phyloP scores from a whole-genome alignment of 1,284 basidiomycete species.

The Ustilago trichophora region DNA sequence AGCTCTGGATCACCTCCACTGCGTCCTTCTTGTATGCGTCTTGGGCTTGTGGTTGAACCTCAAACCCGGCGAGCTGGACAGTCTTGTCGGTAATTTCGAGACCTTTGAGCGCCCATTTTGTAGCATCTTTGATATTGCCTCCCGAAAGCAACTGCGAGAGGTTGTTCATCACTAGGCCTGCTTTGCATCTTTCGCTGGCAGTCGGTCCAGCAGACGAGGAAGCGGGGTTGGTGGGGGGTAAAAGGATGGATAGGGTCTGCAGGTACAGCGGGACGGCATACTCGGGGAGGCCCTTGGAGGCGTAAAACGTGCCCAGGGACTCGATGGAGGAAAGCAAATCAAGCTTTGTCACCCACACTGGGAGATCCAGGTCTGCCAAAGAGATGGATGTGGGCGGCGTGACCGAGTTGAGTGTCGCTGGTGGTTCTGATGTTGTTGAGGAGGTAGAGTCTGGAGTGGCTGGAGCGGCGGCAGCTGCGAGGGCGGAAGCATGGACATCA shows the following conservation, averaged over 20 bases:
- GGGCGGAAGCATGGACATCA: constrained; percentile 25
- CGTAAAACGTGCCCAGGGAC: constrained; percentile 65
- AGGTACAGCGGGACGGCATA: constrained; percentile 66
- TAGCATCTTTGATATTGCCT: constrained; percentile 48
- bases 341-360: constrained; percentile 61
- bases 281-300: constrained; percentile 54
- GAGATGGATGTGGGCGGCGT: constrained; percentile 35
- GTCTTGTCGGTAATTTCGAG: constrained; percentile 59
- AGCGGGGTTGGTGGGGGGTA: constrained; percentile 37
- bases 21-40: neutral
- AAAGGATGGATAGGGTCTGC: constrained; percentile 63
- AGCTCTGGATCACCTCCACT: constrained; percentile 26
- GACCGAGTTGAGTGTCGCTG: constrained; percentile 4
- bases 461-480: constrained; percentile 26
- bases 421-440: neutral
- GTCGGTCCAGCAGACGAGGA: constrained; percentile 32
- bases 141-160: constrained; percentile 59
- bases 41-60: neutral
- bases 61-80: constrained; percentile 51
- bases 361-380: constrained; percentile 63
- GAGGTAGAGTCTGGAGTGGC: neutral
- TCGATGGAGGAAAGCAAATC: constrained; percentile 65
- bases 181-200: constrained; percentile 61
- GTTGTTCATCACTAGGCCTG: constrained; percentile 65
- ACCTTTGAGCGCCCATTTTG: constrained; percentile 62